These are phyloP conservation scores for Rhodotorula paludigena DNA, from an alignment of 768 basidiomycete genomes.

Conservation along the genomic window DNA sequence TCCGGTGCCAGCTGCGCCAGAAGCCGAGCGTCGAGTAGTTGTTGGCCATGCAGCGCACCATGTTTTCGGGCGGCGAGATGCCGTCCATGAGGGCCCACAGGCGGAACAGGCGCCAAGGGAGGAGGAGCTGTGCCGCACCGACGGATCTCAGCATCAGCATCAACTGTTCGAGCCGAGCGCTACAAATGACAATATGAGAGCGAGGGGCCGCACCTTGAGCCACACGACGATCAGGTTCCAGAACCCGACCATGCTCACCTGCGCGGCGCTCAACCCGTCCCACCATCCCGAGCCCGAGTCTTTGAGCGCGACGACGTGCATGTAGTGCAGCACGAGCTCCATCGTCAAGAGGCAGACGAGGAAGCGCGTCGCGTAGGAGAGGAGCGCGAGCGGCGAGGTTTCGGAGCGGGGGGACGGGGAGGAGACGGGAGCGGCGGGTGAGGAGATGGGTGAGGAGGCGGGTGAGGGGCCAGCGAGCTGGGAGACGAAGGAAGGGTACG, in stretches of 20 bases:
- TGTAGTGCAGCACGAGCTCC: constrained; percentile 86
- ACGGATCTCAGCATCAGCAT: background rate
- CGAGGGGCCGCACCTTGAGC: constrained; percentile 70
- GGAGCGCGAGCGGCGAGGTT: constrained; percentile 37
- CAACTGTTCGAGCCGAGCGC: background rate
- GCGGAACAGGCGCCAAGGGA: constrained; percentile 96
- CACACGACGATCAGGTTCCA: constrained; percentile 96
- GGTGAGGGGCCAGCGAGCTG: constrained; percentile 57
- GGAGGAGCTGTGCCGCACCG: constrained; percentile 59
- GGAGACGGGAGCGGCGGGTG: constrained; percentile 50
- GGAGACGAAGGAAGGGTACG: constrained; percentile 91
- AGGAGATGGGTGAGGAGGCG: constrained; percentile 26
- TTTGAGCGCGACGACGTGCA: constrained; percentile 97
- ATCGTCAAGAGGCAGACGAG: constrained; percentile 67
- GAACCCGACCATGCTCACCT: constrained; percentile 70
- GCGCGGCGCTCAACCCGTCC: constrained; percentile 5
- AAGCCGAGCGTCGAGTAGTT: constrained; percentile 90
- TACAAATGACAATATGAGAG: background rate
- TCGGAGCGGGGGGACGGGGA: constrained; percentile 12
- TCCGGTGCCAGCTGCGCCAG: constrained; percentile 95
- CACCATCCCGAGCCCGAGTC: constrained; percentile 57
- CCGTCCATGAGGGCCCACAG: constrained; percentile 84
- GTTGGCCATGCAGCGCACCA: constrained; percentile 97
- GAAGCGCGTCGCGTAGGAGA: constrained; percentile 66
- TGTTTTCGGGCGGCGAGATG: constrained; percentile 93